A percentile compares a stretch with the other conserved stretches of the same genome.
These are phyloP conservation scores for Platanthera zijinensis DNA, from an alignment of 106 monocot genomes.

Conservation along the genomic window DNA sequence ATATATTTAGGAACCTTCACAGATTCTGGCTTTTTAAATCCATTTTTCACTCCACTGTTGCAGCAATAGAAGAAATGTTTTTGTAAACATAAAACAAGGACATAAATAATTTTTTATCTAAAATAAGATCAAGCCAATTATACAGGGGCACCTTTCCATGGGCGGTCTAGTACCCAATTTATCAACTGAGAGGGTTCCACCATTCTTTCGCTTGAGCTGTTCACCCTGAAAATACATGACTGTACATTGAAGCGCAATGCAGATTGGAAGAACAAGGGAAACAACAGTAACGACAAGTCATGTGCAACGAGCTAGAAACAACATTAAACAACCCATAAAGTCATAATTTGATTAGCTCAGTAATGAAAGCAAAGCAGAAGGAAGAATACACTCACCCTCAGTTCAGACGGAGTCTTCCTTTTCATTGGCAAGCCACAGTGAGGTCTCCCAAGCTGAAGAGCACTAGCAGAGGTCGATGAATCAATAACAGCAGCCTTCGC, in stretches of 20 bases:
- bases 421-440: slow-evolving; percentile 26
- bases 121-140: not conserved
- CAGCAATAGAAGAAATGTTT: not conserved
- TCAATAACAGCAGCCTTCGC: slow-evolving; percentile 40
- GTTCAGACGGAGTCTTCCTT: slow-evolving; percentile 62
- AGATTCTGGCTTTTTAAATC: slow-evolving; percentile 15
- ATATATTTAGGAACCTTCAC: slow-evolving; percentile 47
- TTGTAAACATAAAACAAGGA: not conserved
- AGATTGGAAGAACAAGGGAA: not conserved
- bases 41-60: slow-evolving; percentile 10
- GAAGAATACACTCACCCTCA: slow-evolving; percentile 27
- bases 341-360: not conserved
- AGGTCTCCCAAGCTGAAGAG: slow-evolving; percentile 15
- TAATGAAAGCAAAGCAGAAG: not conserved
- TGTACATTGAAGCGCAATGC: not conserved
- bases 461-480: slow-evolving; percentile 3
- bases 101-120: not conserved
- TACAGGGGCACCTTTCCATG: slow-evolving; percentile 21
- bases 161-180: not conserved
- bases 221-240: slow-evolving; percentile 35
- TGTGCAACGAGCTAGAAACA: not conserved
- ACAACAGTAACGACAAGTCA: not conserved
- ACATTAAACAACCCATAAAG: not conserved
- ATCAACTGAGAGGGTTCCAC: slow-evolving; percentile 11
- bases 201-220: slow-evolving; percentile 48